Base-by-base conservation (phyloP, 768 basidiomycete species). In the Suillus fuscotomentosus region DNA sequence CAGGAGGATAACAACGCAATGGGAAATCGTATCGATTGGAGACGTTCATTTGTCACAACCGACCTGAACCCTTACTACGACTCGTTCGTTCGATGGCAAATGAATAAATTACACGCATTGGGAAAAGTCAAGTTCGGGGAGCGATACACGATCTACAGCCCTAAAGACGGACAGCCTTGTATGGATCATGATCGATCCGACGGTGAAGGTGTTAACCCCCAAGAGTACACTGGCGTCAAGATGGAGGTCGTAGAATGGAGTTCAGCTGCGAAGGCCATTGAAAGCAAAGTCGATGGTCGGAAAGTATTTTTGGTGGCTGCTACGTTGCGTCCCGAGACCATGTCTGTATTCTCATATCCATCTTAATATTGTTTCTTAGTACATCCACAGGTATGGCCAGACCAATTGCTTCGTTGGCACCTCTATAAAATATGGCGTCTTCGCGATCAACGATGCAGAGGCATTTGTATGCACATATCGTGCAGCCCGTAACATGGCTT, bases 111-210 rank as follows among this genome's bases (percentile, higher is more conserved):
- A 10, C 84, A 94, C 77, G 81, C 80, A 50, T 82, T 95, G 55
- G 91, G 91, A 41, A 96, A 95, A 79, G 94, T 99, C 82, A 97
- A 97, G 78, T 99, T 98, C 73, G 97, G 97, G 57, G 92, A 97
- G 78, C 89, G 97, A 51, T 97, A 98, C 77, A 99, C 97, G 15
- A 94, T 99, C 73, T 99, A 97, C 84, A 96, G 94, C 68, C 95
- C 95, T 3, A 98, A 98, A 77, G 97, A 99, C 70, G 96, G 95
- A 3, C 97, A 99, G 73, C 97, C 97, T 0, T 99, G 97, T 73
- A 99, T 99, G 97, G 97, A 99, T 77, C 97, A 99, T 79, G 97
- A 99, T 76, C 91, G 97, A 63, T 86, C 88, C 60, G 94, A 94
- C 65, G 97, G 97, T 48, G 97, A 99, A 78, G 97, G 90, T 55